phyloP scores from a whole-genome alignment of 1,139 yeast genomes.

The Zygosaccharomyces sapae region DNA sequence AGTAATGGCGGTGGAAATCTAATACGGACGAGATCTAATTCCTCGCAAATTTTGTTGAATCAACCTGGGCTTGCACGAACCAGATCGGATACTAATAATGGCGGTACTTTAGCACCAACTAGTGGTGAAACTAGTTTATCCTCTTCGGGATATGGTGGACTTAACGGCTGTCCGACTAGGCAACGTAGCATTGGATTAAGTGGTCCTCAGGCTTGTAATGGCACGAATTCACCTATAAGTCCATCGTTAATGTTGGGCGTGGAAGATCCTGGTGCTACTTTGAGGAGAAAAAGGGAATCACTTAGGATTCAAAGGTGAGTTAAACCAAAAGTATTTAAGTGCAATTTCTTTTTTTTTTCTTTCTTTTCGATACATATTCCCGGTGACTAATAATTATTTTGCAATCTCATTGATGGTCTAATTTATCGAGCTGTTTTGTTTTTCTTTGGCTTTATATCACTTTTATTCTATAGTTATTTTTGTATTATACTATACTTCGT shows the following conservation, averaged over 20 bases:
- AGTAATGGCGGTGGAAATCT: constrained; percentile 7
- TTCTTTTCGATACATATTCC: too few relatives aligned
- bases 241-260: constrained; percentile 7
- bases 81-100: constrained; percentile 19
- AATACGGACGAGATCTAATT: constrained; percentile 16
- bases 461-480: background rate
- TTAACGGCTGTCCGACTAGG: constrained; percentile 8
- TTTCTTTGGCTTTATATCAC: too few relatives aligned
- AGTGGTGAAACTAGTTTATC: constrained; percentile 13
- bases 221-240: constrained; percentile 5
- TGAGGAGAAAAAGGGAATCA: constrained; percentile 15
- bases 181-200: constrained; percentile 3
- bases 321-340: background rate
- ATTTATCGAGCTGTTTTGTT: background rate
- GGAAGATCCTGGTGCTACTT: constrained; percentile 13
- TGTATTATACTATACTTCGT: constrained; percentile 1
- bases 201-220: constrained; percentile 2
- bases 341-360: too few relatives aligned
- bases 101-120: constrained; percentile 21
- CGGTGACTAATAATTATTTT: too few relatives aligned
- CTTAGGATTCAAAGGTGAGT: constrained; percentile 12
- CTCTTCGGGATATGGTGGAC: constrained; percentile 8
- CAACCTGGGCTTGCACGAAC: constrained; percentile 16
- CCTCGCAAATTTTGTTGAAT: constrained; percentile 12
- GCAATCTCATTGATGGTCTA: too few relatives aligned